phyloP scores from a whole-genome alignment of 1,139 yeast species.

The Zygoascus hellenicus region DNA sequence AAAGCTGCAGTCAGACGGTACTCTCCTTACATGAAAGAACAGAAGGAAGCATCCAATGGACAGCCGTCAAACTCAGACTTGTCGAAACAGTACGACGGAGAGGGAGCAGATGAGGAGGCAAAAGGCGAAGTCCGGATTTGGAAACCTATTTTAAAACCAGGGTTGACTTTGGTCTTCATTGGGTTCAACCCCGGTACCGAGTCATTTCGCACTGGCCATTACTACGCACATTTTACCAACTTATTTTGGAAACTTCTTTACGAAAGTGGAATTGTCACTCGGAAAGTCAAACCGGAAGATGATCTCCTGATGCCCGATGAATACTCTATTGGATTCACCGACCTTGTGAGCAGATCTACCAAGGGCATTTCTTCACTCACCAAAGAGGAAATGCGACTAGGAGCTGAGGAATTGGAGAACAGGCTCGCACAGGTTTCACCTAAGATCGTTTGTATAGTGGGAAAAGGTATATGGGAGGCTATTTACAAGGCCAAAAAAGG shows the following conservation, averaged over 20 bases:
- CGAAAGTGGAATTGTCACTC: conserved; percentile 43
- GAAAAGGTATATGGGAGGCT: conserved; percentile 76
- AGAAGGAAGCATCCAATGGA: no score
- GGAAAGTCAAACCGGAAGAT: conserved; percentile 38
- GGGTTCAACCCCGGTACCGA: conserved; percentile 73
- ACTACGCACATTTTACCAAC: conserved; percentile 69
- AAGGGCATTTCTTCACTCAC: conserved; percentile 52
- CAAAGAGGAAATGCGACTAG: conserved; percentile 47
- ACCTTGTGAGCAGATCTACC: conserved; percentile 62
- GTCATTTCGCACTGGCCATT: conserved; percentile 60
- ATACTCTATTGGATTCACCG: conserved; percentile 63
- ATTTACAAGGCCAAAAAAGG: conserved; percentile 39
- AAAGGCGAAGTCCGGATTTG: conserved; percentile 20
- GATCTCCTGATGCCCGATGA: conserved; percentile 39
- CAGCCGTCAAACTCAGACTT: no score
- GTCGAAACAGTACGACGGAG: no score
- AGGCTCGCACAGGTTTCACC: conserved; percentile 42
- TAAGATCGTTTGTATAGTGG: conserved; percentile 51
- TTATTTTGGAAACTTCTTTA: conserved; percentile 64
- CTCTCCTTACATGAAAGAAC: no score
- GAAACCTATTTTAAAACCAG: conserved; percentile 34
- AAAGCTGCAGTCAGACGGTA: no score
- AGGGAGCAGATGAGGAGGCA: no score
- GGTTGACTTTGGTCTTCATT: conserved; percentile 46
- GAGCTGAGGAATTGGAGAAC: conserved; percentile 48